Base-by-base conservation (phyloP, 352 stramenopile species). In the Phytopythium litorale region DNA sequence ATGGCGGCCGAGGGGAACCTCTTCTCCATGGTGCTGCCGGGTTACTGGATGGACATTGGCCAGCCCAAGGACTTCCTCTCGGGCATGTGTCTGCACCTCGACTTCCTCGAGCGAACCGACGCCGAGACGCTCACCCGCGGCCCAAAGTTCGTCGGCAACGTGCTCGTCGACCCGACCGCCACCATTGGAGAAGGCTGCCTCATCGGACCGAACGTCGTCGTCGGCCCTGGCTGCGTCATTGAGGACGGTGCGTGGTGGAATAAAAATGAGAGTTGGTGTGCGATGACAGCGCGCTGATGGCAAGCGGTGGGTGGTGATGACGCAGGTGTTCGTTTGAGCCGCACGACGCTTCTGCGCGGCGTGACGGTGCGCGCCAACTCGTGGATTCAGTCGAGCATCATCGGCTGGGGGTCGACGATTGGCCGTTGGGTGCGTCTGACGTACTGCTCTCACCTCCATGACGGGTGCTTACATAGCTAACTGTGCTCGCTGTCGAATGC, bases 41-140 rank as follows among this genome's bases (percentile, higher is more conserved):
- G 88, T 16, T 97, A 96, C 71, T 97, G 89, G 89, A 96, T 96
- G 84, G 89, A 97, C 52, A 92, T 97, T 43, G 89, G 89, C 15
- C 87, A 97, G 75, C 89, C 89, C 40, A 96, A 95, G 70, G 84
- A 97, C 66, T 97, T 94, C 53, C 63, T 97, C 11, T 78, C 85
- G 42, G 89, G 89, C 56, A 93, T 95, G 80, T 94, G 80, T 65
- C 73, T 94, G 28, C 87, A 96, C 66, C 64, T 97, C 43, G 79
- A 91, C 54, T 93, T 75, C 62, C 59, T 96, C 25, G 70, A 81
- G 55, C 72, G 75, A 58, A 80, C 65, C 28, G 77, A 82, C 33
- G 49, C 73, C 3, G 62, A 79, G 6, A 59, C 64, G 53, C 66
- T 97, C 48, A 78, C 83, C 6, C 83, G 64, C 0, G 85, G 84